A percentile compares a stretch with the other conserved stretches of the same genome.
Conservation (phyloP, 192 early-diverging fungal genomes). For the Coemansia sp. region DNA sequence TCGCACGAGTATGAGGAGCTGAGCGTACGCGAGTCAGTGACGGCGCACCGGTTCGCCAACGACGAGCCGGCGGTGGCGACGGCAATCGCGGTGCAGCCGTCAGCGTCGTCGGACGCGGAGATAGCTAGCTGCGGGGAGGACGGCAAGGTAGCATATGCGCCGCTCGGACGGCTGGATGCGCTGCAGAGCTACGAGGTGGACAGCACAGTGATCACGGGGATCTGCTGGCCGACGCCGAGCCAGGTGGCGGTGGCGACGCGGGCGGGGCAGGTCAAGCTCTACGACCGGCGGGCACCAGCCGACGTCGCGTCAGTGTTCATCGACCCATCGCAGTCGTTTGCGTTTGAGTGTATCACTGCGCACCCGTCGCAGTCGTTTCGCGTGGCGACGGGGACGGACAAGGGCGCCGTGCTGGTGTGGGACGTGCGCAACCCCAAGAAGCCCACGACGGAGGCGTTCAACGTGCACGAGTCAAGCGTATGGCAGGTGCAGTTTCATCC, state of each 20-base stretch:
- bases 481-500: slow-evolving; percentile 43
- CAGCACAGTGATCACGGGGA: slow-evolving; percentile 30
- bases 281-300: slow-evolving; percentile 30
- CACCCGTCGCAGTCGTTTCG: slow-evolving; percentile 49
- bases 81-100: slow-evolving; percentile 30
- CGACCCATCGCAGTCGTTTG: slow-evolving; percentile 8
- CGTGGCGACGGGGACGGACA: slow-evolving; percentile 38
- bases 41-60: slow-evolving; percentile 31
- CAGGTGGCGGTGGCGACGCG: slow-evolving; percentile 38
- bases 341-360: slow-evolving; percentile 36
- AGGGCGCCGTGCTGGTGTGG: slow-evolving; percentile 38
- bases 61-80: slow-evolving; percentile 25
- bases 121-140: slow-evolving; percentile 49
- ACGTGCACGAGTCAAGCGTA: slow-evolving; percentile 35
- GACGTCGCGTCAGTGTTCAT: slow-evolving; percentile 28
- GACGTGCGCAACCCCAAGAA: slow-evolving; percentile 33
- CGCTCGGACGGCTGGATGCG: slow-evolving; percentile 14
- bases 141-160: slow-evolving; percentile 21
- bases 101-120: slow-evolving; percentile 6
- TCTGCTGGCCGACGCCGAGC: slow-evolving; percentile 42
- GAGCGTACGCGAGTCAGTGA: slow-evolving; percentile 19
- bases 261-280: slow-evolving; percentile 44
- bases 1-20: not conserved
- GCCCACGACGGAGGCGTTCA: slow-evolving; percentile 26
- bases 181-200: slow-evolving; percentile 32